These are phyloP conservation scores for Melanopsichium pennsylvanicum DNA, from an alignment of 1,284 basidiomycete species.

Conservation along the genomic window DNA sequence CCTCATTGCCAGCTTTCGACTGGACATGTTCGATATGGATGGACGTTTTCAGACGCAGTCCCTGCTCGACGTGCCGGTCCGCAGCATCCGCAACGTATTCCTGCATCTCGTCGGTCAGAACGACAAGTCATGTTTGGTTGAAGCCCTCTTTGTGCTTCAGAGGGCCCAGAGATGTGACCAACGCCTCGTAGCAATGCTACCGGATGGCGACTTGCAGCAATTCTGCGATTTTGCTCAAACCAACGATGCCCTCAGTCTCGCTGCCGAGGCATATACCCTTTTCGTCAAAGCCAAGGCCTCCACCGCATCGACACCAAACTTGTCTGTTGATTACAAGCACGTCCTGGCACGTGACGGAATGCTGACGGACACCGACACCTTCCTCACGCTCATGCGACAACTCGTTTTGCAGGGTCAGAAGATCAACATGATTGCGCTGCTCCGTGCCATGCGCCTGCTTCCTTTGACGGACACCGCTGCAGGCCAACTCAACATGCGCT, in stretches of 20 bases:
- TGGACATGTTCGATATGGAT: conserved; percentile 2
- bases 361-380: conserved; percentile 20
- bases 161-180: conserved; percentile 28
- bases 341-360: conserved; percentile 19
- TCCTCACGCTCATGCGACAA: conserved; percentile 8
- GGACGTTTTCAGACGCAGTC: neutral
- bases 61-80: conserved; percentile 17
- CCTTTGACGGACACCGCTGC: conserved; percentile 16
- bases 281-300: conserved; percentile 36
- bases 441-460: conserved; percentile 24
- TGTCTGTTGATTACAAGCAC: conserved; percentile 6
- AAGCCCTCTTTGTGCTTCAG: conserved; percentile 21
- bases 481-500: conserved; percentile 24
- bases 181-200: conserved; percentile 30
- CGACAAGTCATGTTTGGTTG: neutral
- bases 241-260: neutral
- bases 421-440: conserved; percentile 5
- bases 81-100: conserved; percentile 18
- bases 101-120: conserved; percentile 21
- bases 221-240: conserved; percentile 19
- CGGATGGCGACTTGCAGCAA: conserved; percentile 13
- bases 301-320: neutral
- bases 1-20: conserved; percentile 24
- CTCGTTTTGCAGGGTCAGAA: conserved; percentile 7
- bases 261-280: conserved; percentile 10